Percentiles rank a stretch among this genome's conserved stretches.
Evolutionary conservation across 1,284 basidiomycete species (phyloP).

Genomic region (Lentinus polychrous): DNA sequence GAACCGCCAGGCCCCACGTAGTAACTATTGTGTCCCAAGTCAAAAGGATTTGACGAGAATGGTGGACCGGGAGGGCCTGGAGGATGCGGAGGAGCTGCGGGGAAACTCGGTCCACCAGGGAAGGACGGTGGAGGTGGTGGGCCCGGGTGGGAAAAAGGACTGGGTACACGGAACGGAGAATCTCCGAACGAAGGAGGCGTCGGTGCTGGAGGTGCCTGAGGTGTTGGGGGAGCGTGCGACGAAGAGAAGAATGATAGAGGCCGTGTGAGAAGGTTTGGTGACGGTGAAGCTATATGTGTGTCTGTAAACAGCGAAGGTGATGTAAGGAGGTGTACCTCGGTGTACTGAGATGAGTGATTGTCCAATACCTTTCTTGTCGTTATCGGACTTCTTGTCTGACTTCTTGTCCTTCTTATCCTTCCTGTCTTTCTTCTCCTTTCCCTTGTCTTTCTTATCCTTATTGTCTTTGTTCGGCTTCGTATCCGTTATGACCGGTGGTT

Average conservation of each 20-base stretch:
- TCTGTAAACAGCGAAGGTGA: background rate
- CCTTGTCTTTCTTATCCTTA: constrained; percentile 15
- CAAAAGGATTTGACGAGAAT: background rate
- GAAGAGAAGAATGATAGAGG: constrained; percentile 28
- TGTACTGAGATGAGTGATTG: background rate
- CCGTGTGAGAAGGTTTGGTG: constrained; percentile 18
- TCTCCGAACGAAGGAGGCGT: constrained; percentile 10
- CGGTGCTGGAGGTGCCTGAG: constrained; percentile 7
- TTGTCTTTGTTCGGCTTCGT: constrained; percentile 7
- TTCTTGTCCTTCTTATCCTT: constrained; percentile 11
- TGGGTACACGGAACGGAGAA: constrained; percentile 7
- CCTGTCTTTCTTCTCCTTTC: constrained; percentile 13
- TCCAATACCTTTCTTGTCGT: constrained; percentile 17
- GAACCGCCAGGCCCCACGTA: background rate
- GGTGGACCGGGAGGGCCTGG: background rate
- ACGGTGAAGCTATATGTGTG: background rate
- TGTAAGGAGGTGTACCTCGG: background rate
- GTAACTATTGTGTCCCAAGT: background rate
- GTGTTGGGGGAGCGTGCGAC: background rate
- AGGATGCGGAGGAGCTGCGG: background rate
- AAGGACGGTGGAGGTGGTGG: constrained; percentile 9
- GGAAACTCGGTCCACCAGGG: background rate
- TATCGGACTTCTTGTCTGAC: constrained; percentile 14
- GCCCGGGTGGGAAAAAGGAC: constrained; percentile 13
- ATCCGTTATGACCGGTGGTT: constrained; percentile 3